Percentiles rank a stretch among this genome's conserved stretches.
Conservation (phyloP, 495 filamentous ascomycete species). For the Penicillium odoratum region DNA sequence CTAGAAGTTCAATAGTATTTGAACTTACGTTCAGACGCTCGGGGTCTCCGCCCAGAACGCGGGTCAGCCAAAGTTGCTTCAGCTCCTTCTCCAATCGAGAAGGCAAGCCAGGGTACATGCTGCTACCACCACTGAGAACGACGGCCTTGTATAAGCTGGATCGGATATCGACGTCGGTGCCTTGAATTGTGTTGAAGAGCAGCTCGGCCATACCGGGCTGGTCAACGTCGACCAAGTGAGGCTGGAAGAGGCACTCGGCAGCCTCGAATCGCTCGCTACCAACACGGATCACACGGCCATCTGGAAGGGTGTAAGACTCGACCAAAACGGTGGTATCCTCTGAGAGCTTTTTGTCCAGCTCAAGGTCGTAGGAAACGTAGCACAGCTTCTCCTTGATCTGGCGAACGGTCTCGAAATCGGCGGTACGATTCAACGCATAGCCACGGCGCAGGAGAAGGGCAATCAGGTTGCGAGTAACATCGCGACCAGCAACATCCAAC, state of each 20-base stretch:
- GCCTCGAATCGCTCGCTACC: constrained; percentile 97
- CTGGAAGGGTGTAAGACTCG: constrained; percentile 94
- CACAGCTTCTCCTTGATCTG: constrained; percentile 99
- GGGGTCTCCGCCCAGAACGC: constrained; percentile 83
- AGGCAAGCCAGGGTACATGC: constrained; percentile 97
- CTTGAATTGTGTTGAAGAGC: constrained; percentile 97
- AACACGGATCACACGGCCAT: constrained; percentile 92
- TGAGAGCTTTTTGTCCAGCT: constrained; percentile 90
- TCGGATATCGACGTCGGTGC: constrained; percentile 92
- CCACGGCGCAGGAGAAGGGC: constrained; percentile 90
- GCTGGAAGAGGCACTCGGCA: constrained; percentile 98
- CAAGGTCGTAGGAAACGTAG: constrained; percentile 98
- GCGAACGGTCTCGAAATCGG: constrained; percentile 98
- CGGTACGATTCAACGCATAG: constrained; percentile 96
- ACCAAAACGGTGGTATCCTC: constrained; percentile 98
- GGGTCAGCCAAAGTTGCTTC: constrained; percentile 97
- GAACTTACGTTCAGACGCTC: constrained; percentile 75
- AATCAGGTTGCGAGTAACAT: constrained; percentile 97
- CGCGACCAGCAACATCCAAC: constrained; percentile 92
- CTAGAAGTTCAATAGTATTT: not conserved
- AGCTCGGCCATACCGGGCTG: constrained; percentile 96
- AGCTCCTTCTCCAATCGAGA: constrained; percentile 96
- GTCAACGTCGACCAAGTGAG: constrained; percentile 95
- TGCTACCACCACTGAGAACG: constrained; percentile 92
- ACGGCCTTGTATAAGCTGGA: constrained; percentile 94